phyloP scores from a whole-genome alignment of 768 basidiomycete species.

The Phanerochaete sordida region DNA sequence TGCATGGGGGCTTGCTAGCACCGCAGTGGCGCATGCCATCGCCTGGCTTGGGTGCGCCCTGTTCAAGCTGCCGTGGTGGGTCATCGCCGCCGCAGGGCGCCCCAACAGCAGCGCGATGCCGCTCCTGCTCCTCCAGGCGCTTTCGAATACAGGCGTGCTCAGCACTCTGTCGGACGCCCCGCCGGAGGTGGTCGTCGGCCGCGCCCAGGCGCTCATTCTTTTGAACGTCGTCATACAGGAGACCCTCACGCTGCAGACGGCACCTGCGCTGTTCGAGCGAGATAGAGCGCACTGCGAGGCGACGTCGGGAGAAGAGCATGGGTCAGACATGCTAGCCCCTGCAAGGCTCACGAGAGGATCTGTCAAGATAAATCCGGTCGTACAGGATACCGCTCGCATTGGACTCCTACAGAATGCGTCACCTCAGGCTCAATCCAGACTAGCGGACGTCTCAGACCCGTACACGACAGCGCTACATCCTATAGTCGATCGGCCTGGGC shows the following conservation, averaged over 20 bases:
- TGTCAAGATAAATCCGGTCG: too few relatives aligned
- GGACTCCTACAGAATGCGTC: too few relatives aligned
- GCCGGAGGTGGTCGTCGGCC: conserved; percentile 12
- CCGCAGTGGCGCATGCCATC: conserved; percentile 21
- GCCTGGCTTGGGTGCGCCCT: conserved; percentile 21
- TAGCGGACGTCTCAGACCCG: too few relatives aligned
- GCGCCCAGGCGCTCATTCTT: conserved; percentile 24
- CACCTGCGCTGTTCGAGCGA: conserved; percentile 17
- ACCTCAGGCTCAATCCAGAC: too few relatives aligned
- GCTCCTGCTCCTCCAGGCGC: conserved; percentile 24
- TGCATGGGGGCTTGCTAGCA: conserved; percentile 26
- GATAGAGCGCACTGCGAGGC: conserved; percentile 5
- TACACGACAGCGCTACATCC: too few relatives aligned
- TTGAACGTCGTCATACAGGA: conserved; percentile 28
- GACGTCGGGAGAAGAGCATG: too few relatives aligned
- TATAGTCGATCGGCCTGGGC: too few relatives aligned
- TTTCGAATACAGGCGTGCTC: conserved; percentile 24
- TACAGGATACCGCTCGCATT: too few relatives aligned
- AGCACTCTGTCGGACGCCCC: conserved; percentile 16
- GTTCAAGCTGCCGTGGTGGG: conserved; percentile 24
- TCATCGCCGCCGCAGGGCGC: conserved; percentile 26
- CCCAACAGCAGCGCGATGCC: conserved; percentile 28
- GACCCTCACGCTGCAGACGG: conserved; percentile 25
- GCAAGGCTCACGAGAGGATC: too few relatives aligned
- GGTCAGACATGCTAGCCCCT: too few relatives aligned